Evolutionary conservation across 345 rosid species (phyloP), one percentile per base, ranked within the genome.

Genomic region (Schrenkiella parvula): DNA sequence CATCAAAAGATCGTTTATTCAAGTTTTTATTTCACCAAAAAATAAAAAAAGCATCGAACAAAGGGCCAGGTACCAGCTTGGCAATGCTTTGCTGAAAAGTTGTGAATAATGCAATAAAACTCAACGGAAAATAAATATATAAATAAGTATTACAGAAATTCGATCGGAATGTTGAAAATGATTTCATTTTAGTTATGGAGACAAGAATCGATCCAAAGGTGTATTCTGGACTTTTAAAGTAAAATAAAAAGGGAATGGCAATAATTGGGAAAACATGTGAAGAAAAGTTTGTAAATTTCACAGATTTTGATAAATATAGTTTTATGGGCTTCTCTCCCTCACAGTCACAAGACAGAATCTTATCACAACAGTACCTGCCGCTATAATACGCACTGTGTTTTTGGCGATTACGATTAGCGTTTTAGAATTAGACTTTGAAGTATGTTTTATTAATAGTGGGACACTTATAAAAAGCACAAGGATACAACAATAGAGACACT

Each of bases 191-290:
- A 57, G 67, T 48, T 17, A 37, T 46, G 78, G 67, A 48, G 66
- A 73, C 72, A 46, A 73, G 78, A 65, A 73, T 73, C 42, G 42
- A 56, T 66, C 51, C 66, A 73, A 66, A 66, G 71, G 66, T 65
- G 77, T 55, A 73, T 14, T 73, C 32, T 72, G 65, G 71, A 44
- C 29, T 7, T 7, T 26, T 25, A 73, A 55, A 56, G 71, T 7
- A 35, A 64, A 54, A 38, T 42, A 35, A 64, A 71, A 73, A 65
- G 66, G 23, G 61, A 48, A 39, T 57, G 21, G 8, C 72, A 74
- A 74, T 74, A 58, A 74, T 66, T 74, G 78, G 73, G 68, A 50
- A 50, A 48, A 66, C 73, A 74, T 74, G 78, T 74, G 78, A 55
- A 48, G 23, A 66, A 74, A 74, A 58, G 67, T 74, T 35, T 57